Evolutionary conservation across 305 asterid genomes (phyloP).

Genomic region (Plantago rigida): DNA sequence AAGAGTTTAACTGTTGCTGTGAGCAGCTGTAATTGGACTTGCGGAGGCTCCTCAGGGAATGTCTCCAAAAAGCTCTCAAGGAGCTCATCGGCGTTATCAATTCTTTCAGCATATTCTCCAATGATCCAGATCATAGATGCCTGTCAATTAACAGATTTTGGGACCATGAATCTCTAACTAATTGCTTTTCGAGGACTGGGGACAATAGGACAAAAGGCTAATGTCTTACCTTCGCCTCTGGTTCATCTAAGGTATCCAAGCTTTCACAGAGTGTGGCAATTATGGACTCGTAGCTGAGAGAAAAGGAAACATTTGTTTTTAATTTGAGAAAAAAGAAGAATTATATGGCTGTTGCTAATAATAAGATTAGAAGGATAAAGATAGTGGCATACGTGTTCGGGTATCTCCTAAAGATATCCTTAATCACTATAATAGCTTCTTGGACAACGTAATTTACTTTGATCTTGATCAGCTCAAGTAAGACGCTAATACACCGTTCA

Average conservation of each 20-base stretch:
- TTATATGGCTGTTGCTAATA: slow-evolving; percentile 12
- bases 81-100: slow-evolving; percentile 99
- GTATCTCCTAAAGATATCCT: slow-evolving; percentile 96
- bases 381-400: slow-evolving; percentile 74
- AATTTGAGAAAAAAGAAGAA: slow-evolving; percentile 17
- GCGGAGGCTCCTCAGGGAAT: slow-evolving; percentile 98
- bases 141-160: slow-evolving; percentile 34
- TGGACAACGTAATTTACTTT: slow-evolving; percentile 98
- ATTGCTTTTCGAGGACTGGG: slow-evolving; percentile 7
- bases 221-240: slow-evolving; percentile 90
- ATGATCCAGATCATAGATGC: slow-evolving; percentile 99
- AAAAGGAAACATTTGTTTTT: slow-evolving; percentile 6
- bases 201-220: slow-evolving; percentile 16
- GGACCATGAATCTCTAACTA: slow-evolving; percentile 24
- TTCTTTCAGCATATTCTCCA: slow-evolving; percentile 99
- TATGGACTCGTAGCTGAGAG: slow-evolving; percentile 83
- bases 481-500: slow-evolving; percentile 94
- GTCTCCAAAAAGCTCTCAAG: slow-evolving; percentile 95
- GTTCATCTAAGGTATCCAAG: slow-evolving; percentile 96
- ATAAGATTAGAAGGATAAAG: slow-evolving; percentile 13
- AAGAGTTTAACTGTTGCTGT: slow-evolving; percentile 98
- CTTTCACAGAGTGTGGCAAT: slow-evolving; percentile 99
- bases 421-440: slow-evolving; percentile 97
- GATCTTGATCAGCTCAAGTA: slow-evolving; percentile 97
- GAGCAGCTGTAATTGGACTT: slow-evolving; percentile 88